Evolutionary conservation across 2,329 filamentous ascomycete species (phyloP).

Genomic region (Colletotrichum horii): DNA sequence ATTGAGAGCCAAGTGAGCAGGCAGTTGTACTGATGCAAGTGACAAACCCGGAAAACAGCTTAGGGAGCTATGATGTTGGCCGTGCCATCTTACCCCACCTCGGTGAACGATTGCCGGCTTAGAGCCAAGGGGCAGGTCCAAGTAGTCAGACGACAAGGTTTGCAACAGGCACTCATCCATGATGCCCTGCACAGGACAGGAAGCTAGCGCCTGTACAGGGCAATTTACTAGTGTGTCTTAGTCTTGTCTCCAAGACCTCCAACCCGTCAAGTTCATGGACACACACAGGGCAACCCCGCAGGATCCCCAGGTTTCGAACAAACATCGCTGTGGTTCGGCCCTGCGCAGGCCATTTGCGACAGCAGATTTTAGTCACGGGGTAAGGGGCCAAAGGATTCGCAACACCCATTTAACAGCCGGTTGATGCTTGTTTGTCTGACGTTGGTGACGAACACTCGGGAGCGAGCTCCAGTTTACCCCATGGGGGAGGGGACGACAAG

Average conservation of each 20-base stretch:
- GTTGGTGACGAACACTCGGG: background rate
- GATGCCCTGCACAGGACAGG: background rate
- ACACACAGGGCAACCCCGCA: conserved; percentile 10
- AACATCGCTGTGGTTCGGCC: background rate
- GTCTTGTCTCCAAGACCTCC: background rate
- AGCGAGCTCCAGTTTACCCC: background rate
- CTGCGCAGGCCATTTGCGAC: background rate
- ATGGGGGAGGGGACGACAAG: background rate
- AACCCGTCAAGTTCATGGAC: background rate
- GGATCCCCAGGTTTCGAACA: background rate
- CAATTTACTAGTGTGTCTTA: background rate
- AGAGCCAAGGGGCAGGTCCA: background rate
- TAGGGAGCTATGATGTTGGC: background rate
- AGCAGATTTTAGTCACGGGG: background rate
- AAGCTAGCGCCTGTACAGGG: background rate
- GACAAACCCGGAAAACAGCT: background rate
- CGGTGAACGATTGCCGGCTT: background rate
- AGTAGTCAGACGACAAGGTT: background rate
- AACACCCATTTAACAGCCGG: conserved; percentile 2
- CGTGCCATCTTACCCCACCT: background rate
- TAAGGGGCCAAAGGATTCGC: background rate
- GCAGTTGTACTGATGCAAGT: background rate
- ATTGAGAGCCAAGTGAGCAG: background rate
- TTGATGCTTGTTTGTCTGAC: background rate
- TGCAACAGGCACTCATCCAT: background rate